Percentiles rank a stretch among this genome's conserved stretches.
phyloP scores from a whole-genome alignment of 1,284 basidiomycete species.

The Rhodotorula sp. region DNA sequence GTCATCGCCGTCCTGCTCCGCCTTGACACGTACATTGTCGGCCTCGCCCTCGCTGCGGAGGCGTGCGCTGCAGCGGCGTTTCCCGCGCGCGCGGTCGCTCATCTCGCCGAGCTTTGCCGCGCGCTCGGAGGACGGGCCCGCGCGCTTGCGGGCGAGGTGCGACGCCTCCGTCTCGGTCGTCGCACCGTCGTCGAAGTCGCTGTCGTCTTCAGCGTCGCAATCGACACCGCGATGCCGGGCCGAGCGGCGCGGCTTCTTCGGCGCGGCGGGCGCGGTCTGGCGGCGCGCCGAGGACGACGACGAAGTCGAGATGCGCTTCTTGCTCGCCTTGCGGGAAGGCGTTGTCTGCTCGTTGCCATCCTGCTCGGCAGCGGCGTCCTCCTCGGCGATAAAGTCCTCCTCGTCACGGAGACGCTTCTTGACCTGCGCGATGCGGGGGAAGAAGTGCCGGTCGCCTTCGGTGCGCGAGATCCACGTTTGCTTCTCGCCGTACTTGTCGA shows the following conservation, averaged over 20 bases:
- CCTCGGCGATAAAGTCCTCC: conserved; percentile 1
- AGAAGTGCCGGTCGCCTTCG: conserved; percentile 24
- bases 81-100: conserved; percentile 3
- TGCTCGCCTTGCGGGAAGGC: background rate
- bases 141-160: conserved; percentile 12
- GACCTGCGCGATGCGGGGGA: conserved; percentile 13
- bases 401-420: conserved; percentile 18
- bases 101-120: background rate
- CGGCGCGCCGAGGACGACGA: conserved; percentile 1
- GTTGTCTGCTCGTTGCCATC: background rate
- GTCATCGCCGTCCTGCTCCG: conserved; percentile 9
- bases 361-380: background rate
- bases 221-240: background rate
- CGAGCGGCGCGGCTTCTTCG: conserved; percentile 4
- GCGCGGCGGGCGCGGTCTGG: background rate
- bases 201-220: background rate
- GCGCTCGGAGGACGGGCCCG: background rate
- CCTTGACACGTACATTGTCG: background rate
- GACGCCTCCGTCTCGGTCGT: conserved; percentile 17
- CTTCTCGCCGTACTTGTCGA: background rate
- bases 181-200: conserved; percentile 12
- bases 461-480: conserved; percentile 21
- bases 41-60: background rate
- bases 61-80: conserved; percentile 5
- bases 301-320: background rate